Base-by-base conservation (phyloP, 371 early-diverging fungal genomes). In the Batkoa obscura region DNA sequence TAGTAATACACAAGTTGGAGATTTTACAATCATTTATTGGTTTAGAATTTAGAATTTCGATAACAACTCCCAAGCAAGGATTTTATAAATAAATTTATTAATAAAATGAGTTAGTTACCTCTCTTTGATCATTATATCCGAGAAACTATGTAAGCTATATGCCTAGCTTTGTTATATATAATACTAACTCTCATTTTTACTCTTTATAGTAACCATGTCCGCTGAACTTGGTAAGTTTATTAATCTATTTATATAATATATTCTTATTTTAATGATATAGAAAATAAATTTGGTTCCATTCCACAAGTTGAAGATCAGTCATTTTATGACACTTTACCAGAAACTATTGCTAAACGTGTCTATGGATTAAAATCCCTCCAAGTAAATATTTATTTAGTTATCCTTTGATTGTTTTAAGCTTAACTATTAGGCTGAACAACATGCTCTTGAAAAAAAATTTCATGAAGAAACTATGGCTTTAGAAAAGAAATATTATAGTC, bases 401-500 rank as follows among this genome's bases (percentile, higher is more conserved):
- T 23, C 23, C 23, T 23, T 23, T 23, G 23, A 23, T 23, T 23
- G 23, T 12, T n/a, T 17, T 51, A 15, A 10, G 13, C 32, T 33
- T 45, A 45, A 34, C 6, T n/a, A 56, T 31, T 77, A 76, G 75
- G 70, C 77, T 45, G 75, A 90, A 71, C 87, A 86, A 62, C 63
- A 74, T 35, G 81, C 71, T n/a, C 67, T 94, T 39, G 88, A 89
- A 68, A 70, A 72, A 54, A 68, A 85, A 67, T 88, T 91, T 75
- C 83, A 83, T 53, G 76, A 86, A 66, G 93, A 92, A 69, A 80
- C 93, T 55, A 64, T 83, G 42, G 88, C 75, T 46, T 72, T 94
- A 37, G 95, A 94, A 70, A 89, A 89, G 76, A 90, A 93, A 71
- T 94, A 88, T 70, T 74, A 75, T 37, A 66, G 63, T 43, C 65